phyloP scores from a whole-genome alignment of 1,139 yeast species.

The Yamadazyma siamensis region DNA sequence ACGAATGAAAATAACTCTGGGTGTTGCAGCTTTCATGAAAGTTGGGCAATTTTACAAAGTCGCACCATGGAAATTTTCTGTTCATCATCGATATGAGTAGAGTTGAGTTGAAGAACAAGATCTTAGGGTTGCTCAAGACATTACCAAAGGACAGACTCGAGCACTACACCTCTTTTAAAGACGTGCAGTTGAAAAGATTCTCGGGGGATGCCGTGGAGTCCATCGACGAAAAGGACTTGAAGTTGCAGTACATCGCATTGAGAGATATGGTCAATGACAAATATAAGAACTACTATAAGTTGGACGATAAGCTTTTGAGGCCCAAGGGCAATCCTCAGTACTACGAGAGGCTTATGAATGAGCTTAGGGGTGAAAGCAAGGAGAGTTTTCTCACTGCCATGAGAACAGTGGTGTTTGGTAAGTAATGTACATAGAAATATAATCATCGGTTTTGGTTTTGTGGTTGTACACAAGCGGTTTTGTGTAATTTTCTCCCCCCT shows the following conservation, averaged over 20 bases:
- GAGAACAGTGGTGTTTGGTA: slow-evolving; percentile 69
- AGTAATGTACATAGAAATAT: slow-evolving; percentile 26
- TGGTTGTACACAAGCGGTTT: too few species aligned
- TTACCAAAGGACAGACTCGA: slow-evolving; percentile 64
- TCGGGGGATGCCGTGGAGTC: slow-evolving; percentile 22
- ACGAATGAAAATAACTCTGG: slow-evolving; percentile 78
- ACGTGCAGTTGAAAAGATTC: slow-evolving; percentile 56
- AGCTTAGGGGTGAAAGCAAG: slow-evolving; percentile 69
- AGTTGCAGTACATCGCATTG: slow-evolving; percentile 58
- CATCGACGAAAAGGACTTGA: slow-evolving; percentile 47
- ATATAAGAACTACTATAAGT: slow-evolving; percentile 58
- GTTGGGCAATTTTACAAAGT: neutral
- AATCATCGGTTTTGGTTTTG: too few species aligned
- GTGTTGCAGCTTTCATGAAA: slow-evolving; percentile 39
- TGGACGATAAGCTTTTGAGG: slow-evolving; percentile 60
- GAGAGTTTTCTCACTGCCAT: slow-evolving; percentile 64
- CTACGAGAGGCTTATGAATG: slow-evolving; percentile 66
- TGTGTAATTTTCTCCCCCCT: too few species aligned
- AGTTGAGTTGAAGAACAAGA: slow-evolving; percentile 31
- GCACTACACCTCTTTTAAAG: slow-evolving; percentile 67
- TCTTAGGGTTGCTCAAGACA: slow-evolving; percentile 38
- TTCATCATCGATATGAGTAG: slow-evolving; percentile 11
- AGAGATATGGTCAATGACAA: slow-evolving; percentile 59
- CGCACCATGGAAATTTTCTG: neutral
- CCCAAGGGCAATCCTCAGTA: slow-evolving; percentile 86